A percentile compares a stretch with the other conserved stretches of the same genome.
phyloP scores from a whole-genome alignment of 129 eudicot species.

The Heracleum sosnowskyi region DNA sequence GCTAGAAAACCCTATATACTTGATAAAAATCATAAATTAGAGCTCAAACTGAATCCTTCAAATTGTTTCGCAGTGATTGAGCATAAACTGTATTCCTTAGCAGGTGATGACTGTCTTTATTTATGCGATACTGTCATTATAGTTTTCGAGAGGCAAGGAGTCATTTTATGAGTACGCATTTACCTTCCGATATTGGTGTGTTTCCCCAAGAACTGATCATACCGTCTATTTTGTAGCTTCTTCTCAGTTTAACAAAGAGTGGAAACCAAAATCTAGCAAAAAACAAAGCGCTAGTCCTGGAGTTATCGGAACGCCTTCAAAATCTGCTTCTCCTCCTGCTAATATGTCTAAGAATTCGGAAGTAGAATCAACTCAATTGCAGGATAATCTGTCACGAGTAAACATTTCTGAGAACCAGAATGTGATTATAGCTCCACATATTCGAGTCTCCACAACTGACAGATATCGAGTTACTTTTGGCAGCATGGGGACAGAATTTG shows the following conservation, averaged over 20 bases:
- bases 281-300: conserved; percentile 53
- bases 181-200: too few relatives aligned
- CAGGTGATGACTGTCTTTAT: too few relatives aligned
- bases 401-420: conserved; percentile 54
- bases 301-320: conserved; percentile 59
- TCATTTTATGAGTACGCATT: too few relatives aligned
- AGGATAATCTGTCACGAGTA: conserved; percentile 38
- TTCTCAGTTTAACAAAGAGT: conserved; percentile 68
- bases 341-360: conserved; percentile 31
- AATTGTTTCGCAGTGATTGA: neutral
- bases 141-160: too few relatives aligned
- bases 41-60: too few relatives aligned
- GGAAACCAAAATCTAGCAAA: conserved; percentile 87
- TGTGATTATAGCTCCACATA: conserved; percentile 85
- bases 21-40: too few relatives aligned
- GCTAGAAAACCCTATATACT: neutral
- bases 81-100: too few relatives aligned
- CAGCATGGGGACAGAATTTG: conserved; percentile 52
- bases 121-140: too few relatives aligned
- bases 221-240: conserved; percentile 32
- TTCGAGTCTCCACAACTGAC: conserved; percentile 79
- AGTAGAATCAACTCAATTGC: conserved; percentile 33
- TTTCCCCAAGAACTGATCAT: neutral
- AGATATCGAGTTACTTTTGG: conserved; percentile 74
- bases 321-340: conserved; percentile 37